Conservation (phyloP, 2,329 filamentous ascomycete genomes). For the Rhytidhysteron rufulum region DNA sequence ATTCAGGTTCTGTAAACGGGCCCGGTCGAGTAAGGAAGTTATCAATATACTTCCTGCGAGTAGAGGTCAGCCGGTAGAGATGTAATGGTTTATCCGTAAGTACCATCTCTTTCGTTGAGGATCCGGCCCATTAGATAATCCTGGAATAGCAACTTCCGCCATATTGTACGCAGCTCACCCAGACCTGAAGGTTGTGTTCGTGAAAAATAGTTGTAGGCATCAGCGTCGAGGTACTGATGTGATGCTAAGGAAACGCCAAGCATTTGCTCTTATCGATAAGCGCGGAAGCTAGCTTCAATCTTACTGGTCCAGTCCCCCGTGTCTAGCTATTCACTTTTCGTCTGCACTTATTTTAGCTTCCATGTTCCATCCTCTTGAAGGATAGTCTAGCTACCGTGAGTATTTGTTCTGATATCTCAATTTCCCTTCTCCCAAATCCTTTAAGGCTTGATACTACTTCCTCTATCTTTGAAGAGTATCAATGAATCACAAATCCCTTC, state of each 20-base stretch:
- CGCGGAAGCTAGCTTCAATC: no score
- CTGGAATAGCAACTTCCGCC: slow-evolving; percentile 15
- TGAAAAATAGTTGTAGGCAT: background rate
- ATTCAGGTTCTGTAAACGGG: slow-evolving; percentile 69
- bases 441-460: no score
- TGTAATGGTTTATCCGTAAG: slow-evolving; percentile 1
- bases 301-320: no score
- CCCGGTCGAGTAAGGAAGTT: slow-evolving; percentile 72
- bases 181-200: no score
- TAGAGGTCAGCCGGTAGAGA: slow-evolving; percentile 18
- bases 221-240: background rate
- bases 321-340: no score
- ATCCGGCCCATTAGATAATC: slow-evolving; percentile 10
- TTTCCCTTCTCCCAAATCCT: no score
- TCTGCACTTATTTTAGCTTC: background rate
- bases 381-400: background rate
- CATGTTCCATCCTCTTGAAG: background rate
- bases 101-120: slow-evolving; percentile 44
- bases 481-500: no score
- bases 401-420: no score
- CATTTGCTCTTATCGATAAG: no score
- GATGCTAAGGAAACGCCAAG: no score
- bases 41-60: slow-evolving; percentile 74
- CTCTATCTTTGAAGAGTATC: no score
- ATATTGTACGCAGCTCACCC: slow-evolving; percentile 21